phyloP scores from a whole-genome alignment of 192 early-diverging fungal genomes.

The Glomus cerebriforme region DNA sequence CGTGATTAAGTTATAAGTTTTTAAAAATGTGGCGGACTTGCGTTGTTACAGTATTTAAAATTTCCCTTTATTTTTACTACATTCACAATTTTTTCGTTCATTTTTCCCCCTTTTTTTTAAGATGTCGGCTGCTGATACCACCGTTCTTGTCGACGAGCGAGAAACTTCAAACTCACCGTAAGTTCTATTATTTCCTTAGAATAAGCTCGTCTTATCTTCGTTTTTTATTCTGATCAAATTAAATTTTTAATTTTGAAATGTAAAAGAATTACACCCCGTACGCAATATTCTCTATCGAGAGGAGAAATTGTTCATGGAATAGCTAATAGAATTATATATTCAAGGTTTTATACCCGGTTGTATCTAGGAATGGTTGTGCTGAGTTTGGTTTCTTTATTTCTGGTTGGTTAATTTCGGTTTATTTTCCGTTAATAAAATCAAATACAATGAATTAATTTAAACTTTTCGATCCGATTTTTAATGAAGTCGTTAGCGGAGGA shows the following conservation, averaged over 20 bases:
- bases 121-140: background rate
- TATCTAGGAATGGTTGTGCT: slow-evolving; percentile 55
- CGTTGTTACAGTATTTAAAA: too few species aligned
- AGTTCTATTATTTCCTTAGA: background rate
- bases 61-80: too few species aligned
- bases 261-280: slow-evolving; percentile 7
- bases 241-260: too few species aligned
- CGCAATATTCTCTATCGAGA: slow-evolving; percentile 53
- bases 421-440: too few species aligned
- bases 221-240: background rate
- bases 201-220: background rate
- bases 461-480: background rate
- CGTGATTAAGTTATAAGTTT: too few species aligned
- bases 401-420: slow-evolving; percentile 34
- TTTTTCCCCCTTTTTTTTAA: background rate
- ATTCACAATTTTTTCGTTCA: too few species aligned
- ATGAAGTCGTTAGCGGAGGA: slow-evolving; percentile 41
- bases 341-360: slow-evolving; percentile 57
- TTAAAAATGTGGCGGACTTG: too few species aligned
- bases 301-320: slow-evolving; percentile 56
- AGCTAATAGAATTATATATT: slow-evolving; percentile 63
- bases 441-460: background rate
- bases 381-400: slow-evolving; percentile 53
- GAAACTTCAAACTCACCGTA: background rate
- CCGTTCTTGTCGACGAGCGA: background rate